Evolutionary conservation across 495 filamentous ascomycete genomes (phyloP).

Genomic region (Parathielavia hyrcaniae): DNA sequence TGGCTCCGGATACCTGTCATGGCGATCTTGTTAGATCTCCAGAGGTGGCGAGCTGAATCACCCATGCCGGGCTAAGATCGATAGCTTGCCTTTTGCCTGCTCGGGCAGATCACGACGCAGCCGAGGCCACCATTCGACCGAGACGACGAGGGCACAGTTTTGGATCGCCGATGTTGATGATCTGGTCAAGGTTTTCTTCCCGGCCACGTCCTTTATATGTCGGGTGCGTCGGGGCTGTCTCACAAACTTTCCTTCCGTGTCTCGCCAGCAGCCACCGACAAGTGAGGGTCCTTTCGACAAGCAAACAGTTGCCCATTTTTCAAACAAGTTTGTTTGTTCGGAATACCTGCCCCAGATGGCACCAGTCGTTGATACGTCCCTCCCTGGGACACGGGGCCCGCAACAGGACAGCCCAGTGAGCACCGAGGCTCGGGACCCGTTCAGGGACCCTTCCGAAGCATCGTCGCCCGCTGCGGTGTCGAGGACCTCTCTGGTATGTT

Average conservation of each 20-base stretch:
- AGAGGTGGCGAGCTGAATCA: neutral
- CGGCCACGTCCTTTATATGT: conserved; percentile 1
- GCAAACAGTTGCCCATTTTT: neutral
- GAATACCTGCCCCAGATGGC: neutral
- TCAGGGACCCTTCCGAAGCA: conserved; percentile 25
- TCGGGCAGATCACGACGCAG: conserved; percentile 13
- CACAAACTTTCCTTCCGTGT: neutral
- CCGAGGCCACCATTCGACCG: conserved; percentile 10
- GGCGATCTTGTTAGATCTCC: conserved; percentile 4
- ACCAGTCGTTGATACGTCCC: conserved; percentile 1
- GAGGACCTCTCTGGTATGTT: conserved; percentile 22
- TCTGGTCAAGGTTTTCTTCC: neutral
- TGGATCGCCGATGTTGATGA: neutral
- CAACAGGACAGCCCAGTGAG: conserved; percentile 4
- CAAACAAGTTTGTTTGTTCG: neutral
- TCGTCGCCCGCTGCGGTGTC: conserved; percentile 20
- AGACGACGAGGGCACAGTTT: conserved; percentile 9
- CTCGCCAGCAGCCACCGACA: neutral
- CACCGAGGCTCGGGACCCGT: conserved; percentile 21
- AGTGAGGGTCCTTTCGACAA: neutral
- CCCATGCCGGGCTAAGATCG: neutral
- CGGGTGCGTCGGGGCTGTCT: neutral
- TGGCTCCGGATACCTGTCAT: neutral
- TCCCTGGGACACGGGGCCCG: conserved; percentile 11
- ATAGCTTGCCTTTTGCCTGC: neutral